Evolutionary conservation across 192 early-diverging fungal genomes (phyloP).

Genomic region (Linnemannia elongata): DNA sequence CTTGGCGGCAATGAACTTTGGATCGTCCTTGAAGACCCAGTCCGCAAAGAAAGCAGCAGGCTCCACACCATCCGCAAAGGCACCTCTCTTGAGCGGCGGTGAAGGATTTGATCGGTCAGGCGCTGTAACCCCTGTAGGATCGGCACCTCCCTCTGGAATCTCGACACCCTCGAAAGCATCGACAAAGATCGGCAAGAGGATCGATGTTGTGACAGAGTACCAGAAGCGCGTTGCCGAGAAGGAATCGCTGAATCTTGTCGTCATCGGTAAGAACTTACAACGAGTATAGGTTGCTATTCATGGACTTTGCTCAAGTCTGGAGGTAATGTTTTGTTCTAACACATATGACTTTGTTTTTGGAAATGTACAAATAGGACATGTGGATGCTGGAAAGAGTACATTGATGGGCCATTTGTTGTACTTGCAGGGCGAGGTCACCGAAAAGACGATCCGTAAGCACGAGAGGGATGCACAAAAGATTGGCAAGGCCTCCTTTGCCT

Average conservation of each 20-base stretch:
- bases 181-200: constrained; percentile 63
- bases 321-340: too few species aligned
- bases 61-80: constrained; percentile 24
- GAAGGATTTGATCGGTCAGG: constrained; percentile 20
- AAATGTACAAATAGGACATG: constrained; percentile 75
- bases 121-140: constrained; percentile 29
- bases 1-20: constrained; percentile 59
- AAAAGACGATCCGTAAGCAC: constrained; percentile 88
- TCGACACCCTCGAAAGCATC: constrained; percentile 57
- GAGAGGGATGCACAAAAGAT: constrained; percentile 92
- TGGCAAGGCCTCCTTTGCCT: constrained; percentile 96
- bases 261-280: constrained; percentile 73
- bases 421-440: constrained; percentile 88
- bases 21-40: constrained; percentile 9
- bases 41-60: background rate
- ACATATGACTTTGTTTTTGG: too few species aligned
- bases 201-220: constrained; percentile 80
- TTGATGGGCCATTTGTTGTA: constrained; percentile 96
- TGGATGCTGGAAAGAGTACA: constrained; percentile 97
- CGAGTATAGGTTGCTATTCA: background rate
- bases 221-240: constrained; percentile 76
- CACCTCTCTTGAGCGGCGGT: background rate
- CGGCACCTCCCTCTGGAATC: constrained; percentile 38
- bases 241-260: constrained; percentile 84
- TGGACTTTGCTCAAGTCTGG: too few species aligned